phyloP scores from a whole-genome alignment of 2,329 filamentous ascomycete species.

The Neonectria coccinea region DNA sequence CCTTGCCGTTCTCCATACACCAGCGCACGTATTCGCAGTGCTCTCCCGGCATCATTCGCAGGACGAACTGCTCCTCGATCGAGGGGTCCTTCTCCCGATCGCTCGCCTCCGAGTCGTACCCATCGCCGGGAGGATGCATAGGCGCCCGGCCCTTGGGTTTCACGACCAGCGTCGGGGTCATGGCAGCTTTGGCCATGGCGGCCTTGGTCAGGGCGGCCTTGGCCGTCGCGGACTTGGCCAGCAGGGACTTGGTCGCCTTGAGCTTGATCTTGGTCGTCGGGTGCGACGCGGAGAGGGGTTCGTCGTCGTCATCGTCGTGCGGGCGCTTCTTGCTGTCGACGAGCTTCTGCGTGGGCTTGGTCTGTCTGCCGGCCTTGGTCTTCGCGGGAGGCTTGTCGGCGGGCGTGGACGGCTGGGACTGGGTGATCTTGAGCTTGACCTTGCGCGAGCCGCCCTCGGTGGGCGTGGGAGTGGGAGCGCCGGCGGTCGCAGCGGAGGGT shows the following conservation, averaged over 20 bases:
- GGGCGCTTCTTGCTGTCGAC: slow-evolving; percentile 71
- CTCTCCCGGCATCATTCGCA: slow-evolving; percentile 88
- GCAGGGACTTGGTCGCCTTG: slow-evolving; percentile 53
- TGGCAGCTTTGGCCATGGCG: slow-evolving; percentile 52
- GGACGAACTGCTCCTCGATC: slow-evolving; percentile 88
- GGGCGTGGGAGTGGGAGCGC: slow-evolving; percentile 38
- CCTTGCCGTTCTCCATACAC: slow-evolving; percentile 79
- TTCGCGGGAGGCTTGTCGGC: slow-evolving; percentile 54
- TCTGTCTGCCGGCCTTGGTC: slow-evolving; percentile 70
- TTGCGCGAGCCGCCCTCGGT: slow-evolving; percentile 51
- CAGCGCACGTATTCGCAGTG: slow-evolving; percentile 86
- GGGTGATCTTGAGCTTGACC: slow-evolving; percentile 57
- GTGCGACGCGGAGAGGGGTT: slow-evolving; percentile 48
- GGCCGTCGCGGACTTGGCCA: slow-evolving; percentile 2
- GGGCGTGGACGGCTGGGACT: slow-evolving; percentile 55
- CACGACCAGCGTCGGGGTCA: slow-evolving; percentile 58
- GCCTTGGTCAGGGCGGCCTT: slow-evolving; percentile 64
- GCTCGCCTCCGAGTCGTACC: slow-evolving; percentile 96
- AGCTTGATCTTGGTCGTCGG: slow-evolving; percentile 68
- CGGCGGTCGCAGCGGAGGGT: slow-evolving; percentile 26
- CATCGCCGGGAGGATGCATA: slow-evolving; percentile 80
- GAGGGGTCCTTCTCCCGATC: slow-evolving; percentile 89
- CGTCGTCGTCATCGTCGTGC: slow-evolving; percentile 67
- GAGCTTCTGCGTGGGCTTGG: slow-evolving; percentile 70
- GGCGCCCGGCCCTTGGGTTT: slow-evolving; percentile 77